phyloP scores from a whole-genome alignment of 2,329 filamentous ascomycete species.

The Sclerotinia glacialis region DNA sequence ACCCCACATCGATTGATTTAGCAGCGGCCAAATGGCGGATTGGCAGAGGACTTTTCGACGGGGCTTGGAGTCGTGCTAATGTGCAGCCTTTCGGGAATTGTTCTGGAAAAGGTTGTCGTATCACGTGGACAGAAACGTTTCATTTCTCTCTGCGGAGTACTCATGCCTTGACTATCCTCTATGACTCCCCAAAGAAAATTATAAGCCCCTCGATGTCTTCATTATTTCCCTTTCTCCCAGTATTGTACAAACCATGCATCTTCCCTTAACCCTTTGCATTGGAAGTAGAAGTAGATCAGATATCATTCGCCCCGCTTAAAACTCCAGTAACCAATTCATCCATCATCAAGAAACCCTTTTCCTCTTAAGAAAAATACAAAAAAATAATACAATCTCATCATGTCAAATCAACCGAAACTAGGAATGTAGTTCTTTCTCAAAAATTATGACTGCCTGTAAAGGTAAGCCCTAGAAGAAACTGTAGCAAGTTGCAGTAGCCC shows the following conservation, averaged over 20 bases:
- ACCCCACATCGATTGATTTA: slow-evolving; percentile 8
- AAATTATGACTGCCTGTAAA: neutral
- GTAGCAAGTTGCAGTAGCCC: neutral
- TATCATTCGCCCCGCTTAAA: neutral
- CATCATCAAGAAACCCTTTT: neutral
- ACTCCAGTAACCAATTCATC: slow-evolving; percentile 1
- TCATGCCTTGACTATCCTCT: neutral
- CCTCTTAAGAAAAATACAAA: neutral
- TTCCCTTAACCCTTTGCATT: neutral
- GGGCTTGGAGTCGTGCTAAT: neutral
- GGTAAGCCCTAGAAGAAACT: neutral
- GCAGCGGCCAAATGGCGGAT: slow-evolving; percentile 10
- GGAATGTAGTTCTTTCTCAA: too few relatives aligned
- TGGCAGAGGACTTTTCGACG: neutral
- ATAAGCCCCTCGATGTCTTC: neutral
- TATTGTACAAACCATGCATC: slow-evolving; percentile 3
- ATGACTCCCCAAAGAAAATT: neutral
- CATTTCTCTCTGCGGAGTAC: neutral
- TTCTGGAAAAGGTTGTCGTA: neutral
- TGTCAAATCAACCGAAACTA: neutral
- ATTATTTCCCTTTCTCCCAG: neutral
- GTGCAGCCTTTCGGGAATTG: neutral
- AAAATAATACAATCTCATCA: slow-evolving; percentile 6
- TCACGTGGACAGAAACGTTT: neutral
- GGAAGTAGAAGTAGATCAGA: slow-evolving; percentile 10